Conservation (phyloP, 176 grass and related monocot genomes). For the Tuctoria greenei region DNA sequence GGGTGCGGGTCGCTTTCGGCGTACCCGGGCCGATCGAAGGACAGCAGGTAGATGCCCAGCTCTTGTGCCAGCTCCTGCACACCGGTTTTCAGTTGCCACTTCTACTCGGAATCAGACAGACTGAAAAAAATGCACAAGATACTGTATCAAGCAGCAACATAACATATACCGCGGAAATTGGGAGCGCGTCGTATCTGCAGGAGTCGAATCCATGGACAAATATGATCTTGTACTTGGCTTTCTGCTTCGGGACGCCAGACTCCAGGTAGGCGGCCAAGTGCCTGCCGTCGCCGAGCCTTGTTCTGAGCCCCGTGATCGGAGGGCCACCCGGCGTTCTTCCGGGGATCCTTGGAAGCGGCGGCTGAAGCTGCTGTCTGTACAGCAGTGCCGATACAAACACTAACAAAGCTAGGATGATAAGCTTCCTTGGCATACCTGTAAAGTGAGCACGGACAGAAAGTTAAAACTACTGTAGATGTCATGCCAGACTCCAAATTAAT, state of each 20-base stretch:
- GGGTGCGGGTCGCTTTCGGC: slow-evolving; percentile 72
- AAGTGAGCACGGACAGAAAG: not conserved
- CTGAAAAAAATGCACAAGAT: not conserved
- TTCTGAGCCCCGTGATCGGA: slow-evolving; percentile 54
- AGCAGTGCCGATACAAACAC: slow-evolving; percentile 38
- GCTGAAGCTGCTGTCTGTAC: slow-evolving; percentile 57
- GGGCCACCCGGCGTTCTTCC: slow-evolving; percentile 43
- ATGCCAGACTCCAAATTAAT: not conserved
- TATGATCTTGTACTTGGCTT: slow-evolving; percentile 76
- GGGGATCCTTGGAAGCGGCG: slow-evolving; percentile 40
- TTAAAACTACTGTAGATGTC: not conserved
- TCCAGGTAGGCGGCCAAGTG: slow-evolving; percentile 80
- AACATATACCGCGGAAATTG: slow-evolving; percentile 54
- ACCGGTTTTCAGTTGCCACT: slow-evolving; percentile 15
- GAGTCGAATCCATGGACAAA: slow-evolving; percentile 84
- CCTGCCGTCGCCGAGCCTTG: slow-evolving; percentile 74
- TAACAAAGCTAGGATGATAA: slow-evolving; percentile 32
- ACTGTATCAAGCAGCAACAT: not conserved
- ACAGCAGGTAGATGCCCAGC: slow-evolving; percentile 60
- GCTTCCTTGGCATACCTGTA: slow-evolving; percentile 46
- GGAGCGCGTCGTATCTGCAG: slow-evolving; percentile 62
- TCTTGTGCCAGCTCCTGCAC: slow-evolving; percentile 59
- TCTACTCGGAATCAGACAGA: not conserved
- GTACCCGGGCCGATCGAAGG: slow-evolving; percentile 82
- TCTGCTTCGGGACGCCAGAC: slow-evolving; percentile 58